Conservation (phyloP, 257 asterid genomes). For the Petunia axillaris region DNA sequence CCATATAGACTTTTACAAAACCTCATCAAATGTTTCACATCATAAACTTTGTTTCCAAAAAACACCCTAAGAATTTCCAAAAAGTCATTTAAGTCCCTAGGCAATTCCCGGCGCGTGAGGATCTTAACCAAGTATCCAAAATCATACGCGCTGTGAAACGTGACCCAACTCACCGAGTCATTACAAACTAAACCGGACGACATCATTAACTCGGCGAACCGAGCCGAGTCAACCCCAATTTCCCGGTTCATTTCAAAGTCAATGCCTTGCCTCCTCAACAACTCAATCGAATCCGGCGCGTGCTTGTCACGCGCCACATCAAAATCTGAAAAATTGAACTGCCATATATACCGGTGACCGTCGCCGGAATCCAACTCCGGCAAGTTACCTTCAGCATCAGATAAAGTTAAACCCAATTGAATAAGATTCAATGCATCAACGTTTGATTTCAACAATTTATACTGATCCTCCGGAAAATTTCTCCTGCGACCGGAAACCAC, state of each 20-base stretch:
- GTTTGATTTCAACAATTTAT: constrained; percentile 49
- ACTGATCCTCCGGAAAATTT: constrained; percentile 45
- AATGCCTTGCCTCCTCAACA: constrained; percentile 52
- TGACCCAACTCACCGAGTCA: constrained; percentile 48
- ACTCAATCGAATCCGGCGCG: constrained; percentile 53
- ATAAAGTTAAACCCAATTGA: constrained; percentile 58
- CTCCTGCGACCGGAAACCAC: constrained; percentile 10
- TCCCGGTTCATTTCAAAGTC: constrained; percentile 38
- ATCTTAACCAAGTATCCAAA: constrained; percentile 65
- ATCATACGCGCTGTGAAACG: constrained; percentile 68
- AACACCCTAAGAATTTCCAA: constrained; percentile 42
- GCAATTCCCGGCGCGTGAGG: constrained; percentile 53
- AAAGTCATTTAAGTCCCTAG: constrained; percentile 46
- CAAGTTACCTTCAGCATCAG: constrained; percentile 60
- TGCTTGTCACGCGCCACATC: constrained; percentile 46
- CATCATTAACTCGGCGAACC: constrained; percentile 57
- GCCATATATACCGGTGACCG: constrained; percentile 56
- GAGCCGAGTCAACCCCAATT: constrained; percentile 37
- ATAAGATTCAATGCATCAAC: constrained; percentile 56
- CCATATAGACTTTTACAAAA: constrained; percentile 56
- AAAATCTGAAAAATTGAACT: constrained; percentile 60
- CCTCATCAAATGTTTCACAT: constrained; percentile 61
- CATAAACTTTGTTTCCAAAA: constrained; percentile 55
- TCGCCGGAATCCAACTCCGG: constrained; percentile 43
- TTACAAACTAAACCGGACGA: constrained; percentile 62